Evolutionary conservation across 2,329 filamentous ascomycete genomes (phyloP), one percentile per base, ranked within the genome.

Genomic region (Zelopaecilomyces penicillatus): DNA sequence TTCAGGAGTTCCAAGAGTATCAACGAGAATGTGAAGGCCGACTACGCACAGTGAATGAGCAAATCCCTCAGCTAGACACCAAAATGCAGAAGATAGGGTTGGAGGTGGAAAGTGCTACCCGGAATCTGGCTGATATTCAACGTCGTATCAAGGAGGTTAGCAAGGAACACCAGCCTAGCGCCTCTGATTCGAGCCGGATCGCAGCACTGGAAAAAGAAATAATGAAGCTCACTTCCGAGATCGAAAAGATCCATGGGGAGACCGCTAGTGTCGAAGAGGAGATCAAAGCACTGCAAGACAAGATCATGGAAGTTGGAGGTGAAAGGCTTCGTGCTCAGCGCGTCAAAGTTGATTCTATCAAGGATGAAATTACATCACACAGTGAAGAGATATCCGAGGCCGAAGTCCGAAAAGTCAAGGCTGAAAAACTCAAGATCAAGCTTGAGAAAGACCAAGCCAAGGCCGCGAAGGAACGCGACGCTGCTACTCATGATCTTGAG

Each of bases 251-350:
- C 7, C 87, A 82, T 49, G 74, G 78, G 7, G 88, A 97, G 65
- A 96, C 86, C n/a, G 80, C 86, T 2, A 93, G 83, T 38, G 82
- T 95, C 6, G 93, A 98, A 61, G 82, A 83, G 28, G 93, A 97
- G 64, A 97, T 98, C 66, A 91, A 95, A 66, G 76, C 76, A 19
- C 73, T 98, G 1, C 91, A 98, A 61, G 84, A 93, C 74, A 95
- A 90, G 72, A 98, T 98, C 58, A 97, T 98, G 93, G 85, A 96
- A 65, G 84, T 95, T 51, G 93, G 93, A 59, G 93, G 93, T 65
- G 89, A 97, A 57, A 89, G 87, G 66, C 80, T 98, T 12, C 83
- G 93, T 44, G 79, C 83, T 12, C 91, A 98, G 62, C 90, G 93
- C 55, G 82, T 87, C 49, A 94, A 86, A 70, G 89, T 98, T 31